Evolutionary conservation across 2,329 filamentous ascomycete genomes (phyloP), one percentile per base, ranked within the genome.

Genomic region (Graphilbum sp.): DNA sequence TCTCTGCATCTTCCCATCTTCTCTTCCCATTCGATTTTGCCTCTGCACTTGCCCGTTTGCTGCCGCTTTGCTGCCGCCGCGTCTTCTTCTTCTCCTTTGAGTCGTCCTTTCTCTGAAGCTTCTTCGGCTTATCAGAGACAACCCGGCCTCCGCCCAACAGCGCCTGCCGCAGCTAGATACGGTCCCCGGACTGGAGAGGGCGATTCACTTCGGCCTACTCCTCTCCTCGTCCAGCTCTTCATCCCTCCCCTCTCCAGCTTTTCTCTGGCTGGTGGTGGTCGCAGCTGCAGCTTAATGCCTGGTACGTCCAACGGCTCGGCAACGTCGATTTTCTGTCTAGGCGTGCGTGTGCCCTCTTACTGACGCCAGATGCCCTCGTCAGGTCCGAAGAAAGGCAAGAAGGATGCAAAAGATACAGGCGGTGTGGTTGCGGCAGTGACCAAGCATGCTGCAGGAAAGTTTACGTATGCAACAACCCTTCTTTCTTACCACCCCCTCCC

Each of bases 381-480:
- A 47, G 46, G 40, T 42, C 37, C 40, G 33, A 67, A 67, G 60
- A 69, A 67, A 54, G 58, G 65, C 50, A 65, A 58, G 54, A 71
- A 67, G 57, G 57, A 69, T 66, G 65, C 60, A 52, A 69, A 61
- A 63, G 64, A 69, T 49, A 57, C 55, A 50, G 62, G 64, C 49
- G 62, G 64, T 48, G 66, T 69, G 49, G 60, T 63, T 47, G 64
- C 66, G 35, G 65, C 64, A 55, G 61, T 69, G 58, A 67, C 62
- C 45, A 67, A 63, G 50, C 64, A 70, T 48, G 60, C 60, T 48
- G 57, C 62, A 50, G 61, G 60, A 50, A 68, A 65, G 54, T 64
- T 67, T 56, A 56, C 59, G 66, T 69, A 59, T 48, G 66, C 62
- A 36, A 12, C 37, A n/a, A n/a, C 38, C 36, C 29, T 52, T 13